phyloP scores from a whole-genome alignment of 345 rosid genomes.

The Syzygium aromaticum region DNA sequence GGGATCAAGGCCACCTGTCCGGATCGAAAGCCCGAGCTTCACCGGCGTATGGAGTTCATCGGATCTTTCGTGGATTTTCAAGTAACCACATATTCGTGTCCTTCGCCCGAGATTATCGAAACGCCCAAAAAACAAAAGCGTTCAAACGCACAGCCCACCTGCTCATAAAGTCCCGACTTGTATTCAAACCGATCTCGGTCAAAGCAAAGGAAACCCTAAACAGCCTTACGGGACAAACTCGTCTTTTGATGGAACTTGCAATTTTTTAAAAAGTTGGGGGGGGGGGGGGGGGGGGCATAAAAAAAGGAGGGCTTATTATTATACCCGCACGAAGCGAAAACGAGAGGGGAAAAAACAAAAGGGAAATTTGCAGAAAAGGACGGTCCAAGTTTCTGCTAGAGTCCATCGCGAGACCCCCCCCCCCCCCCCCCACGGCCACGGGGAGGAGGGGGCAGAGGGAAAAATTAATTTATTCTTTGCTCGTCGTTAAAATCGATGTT shows the following conservation, averaged over 20 bases:
- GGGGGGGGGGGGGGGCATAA: neutral
- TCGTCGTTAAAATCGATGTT: neutral
- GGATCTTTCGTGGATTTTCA: neutral
- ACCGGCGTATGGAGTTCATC: too few relatives aligned
- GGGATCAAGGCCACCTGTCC: too few relatives aligned
- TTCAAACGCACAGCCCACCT: neutral
- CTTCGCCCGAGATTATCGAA: neutral
- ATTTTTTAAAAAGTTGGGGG: neutral
- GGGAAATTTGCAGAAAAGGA: neutral
- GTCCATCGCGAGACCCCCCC: neutral
- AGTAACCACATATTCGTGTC: neutral
- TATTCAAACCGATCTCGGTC: neutral
- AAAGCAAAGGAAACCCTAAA: neutral
- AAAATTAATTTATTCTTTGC: neutral
- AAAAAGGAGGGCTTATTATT: neutral
- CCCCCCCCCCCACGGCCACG: too few relatives aligned
- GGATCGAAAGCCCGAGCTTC: too few relatives aligned
- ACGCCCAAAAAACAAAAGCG: neutral
- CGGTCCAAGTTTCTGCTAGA: neutral
- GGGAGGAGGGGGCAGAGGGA: neutral
- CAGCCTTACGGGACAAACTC: neutral
- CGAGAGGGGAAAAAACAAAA: neutral
- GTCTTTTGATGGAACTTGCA: constrained; percentile 1
- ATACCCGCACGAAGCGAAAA: constrained; percentile 7
- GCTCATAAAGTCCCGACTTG: neutral